Percentiles rank a stretch among this genome's conserved stretches.
These are phyloP conservation scores for Aspergillus quadrilineatus DNA, from an alignment of 2,329 filamentous ascomycete species.

Conservation along the genomic window DNA sequence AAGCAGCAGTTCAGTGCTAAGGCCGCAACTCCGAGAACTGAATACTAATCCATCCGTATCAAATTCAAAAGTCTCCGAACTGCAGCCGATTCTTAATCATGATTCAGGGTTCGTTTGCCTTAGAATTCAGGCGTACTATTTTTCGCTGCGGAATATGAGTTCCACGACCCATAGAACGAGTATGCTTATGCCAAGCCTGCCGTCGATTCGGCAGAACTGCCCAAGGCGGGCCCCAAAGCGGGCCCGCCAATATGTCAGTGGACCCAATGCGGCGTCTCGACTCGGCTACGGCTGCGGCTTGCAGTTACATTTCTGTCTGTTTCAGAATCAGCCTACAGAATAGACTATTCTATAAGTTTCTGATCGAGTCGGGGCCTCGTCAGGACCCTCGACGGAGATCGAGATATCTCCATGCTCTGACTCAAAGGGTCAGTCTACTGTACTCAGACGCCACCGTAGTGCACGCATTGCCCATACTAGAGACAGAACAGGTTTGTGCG, in stretches of 20 bases:
- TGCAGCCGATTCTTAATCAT: neutral
- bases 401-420: neutral
- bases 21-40: neutral
- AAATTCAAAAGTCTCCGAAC: slow-evolving; percentile 15
- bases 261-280: neutral
- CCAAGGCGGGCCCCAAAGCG: neutral
- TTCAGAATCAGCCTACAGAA: neutral
- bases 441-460: neutral
- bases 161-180: neutral
- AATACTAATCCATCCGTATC: slow-evolving; percentile 3
- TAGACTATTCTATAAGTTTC: too few relatives aligned
- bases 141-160: neutral
- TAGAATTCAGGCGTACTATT: neutral
- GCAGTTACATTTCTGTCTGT: neutral
- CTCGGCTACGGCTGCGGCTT: neutral
- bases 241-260: neutral
- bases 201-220: too few relatives aligned
- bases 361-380: neutral
- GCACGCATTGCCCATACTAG: neutral
- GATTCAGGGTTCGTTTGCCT: neutral
- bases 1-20: neutral
- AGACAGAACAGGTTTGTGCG: neutral
- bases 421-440: neutral
- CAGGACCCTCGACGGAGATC: neutral
- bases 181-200: neutral